phyloP scores from a whole-genome alignment of 306 rosid species.

The Amphicarpaea edgeworthii region DNA sequence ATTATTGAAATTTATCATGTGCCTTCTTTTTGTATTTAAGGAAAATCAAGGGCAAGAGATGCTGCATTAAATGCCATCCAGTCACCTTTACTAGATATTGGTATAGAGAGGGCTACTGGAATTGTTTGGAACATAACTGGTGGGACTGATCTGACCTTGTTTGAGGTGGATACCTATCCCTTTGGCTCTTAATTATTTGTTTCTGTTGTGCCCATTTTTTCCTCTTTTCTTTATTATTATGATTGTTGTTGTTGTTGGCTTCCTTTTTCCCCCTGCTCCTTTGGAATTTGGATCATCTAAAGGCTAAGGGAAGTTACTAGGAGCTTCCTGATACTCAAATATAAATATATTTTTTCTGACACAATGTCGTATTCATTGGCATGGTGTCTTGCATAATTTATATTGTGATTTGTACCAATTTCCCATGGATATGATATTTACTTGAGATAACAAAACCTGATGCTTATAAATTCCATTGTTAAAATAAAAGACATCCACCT shows the following conservation, averaged over 20 bases:
- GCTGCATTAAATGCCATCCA: conserved; percentile 96
- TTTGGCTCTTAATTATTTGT: conserved; percentile 31
- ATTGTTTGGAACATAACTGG: conserved; percentile 96
- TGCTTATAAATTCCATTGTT: not conserved
- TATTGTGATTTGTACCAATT: not conserved
- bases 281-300: conserved; percentile 10
- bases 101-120: conserved; percentile 96
- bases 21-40: conserved; percentile 53
- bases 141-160: conserved; percentile 83
- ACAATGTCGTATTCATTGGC: not conserved
- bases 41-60: conserved; percentile 90
- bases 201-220: not conserved
- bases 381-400: not conserved
- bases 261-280: not conserved
- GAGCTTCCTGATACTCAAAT: conserved; percentile 4
- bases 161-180: conserved; percentile 60
- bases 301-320: not conserved
- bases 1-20: conserved; percentile 23
- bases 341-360: not conserved
- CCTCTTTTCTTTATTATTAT: not conserved
- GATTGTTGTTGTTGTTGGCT: not conserved
- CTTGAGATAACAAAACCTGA: conserved; percentile 1
- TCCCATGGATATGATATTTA: not conserved
- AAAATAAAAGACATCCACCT: not conserved
- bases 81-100: conserved; percentile 91